phyloP scores from a whole-genome alignment of 805 yeast genomes.

The Saturnispora galanensis region DNA sequence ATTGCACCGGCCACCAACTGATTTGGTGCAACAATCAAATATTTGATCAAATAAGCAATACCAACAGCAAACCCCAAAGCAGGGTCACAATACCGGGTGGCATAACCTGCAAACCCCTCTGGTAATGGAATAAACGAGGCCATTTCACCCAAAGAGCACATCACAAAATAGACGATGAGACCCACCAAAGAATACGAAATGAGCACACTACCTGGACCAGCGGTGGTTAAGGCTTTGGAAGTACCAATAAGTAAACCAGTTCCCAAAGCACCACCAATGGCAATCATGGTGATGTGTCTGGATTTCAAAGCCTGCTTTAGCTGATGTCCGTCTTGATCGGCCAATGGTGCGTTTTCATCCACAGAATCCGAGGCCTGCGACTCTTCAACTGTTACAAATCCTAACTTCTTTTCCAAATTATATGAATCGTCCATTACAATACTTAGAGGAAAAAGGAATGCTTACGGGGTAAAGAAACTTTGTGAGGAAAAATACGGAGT shows the following conservation, averaged over 20 bases:
- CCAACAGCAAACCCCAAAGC: slow-evolving; percentile 52
- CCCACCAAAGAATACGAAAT: slow-evolving; percentile 65
- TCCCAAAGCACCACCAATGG: slow-evolving; percentile 79
- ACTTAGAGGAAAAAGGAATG: too few species aligned
- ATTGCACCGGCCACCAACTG: slow-evolving; percentile 49
- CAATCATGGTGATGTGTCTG: slow-evolving; percentile 48
- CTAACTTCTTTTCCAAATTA: too few species aligned
- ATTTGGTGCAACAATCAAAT: slow-evolving; percentile 44
- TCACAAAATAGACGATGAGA: slow-evolving; percentile 56
- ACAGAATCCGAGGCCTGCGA: not conserved
- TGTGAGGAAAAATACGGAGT: too few species aligned
- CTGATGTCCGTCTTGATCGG: slow-evolving; percentile 33
- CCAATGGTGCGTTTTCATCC: slow-evolving; percentile 23
- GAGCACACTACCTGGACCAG: slow-evolving; percentile 59
- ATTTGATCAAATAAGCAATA: slow-evolving; percentile 41
- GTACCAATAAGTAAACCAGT: slow-evolving; percentile 75
- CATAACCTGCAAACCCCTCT: slow-evolving; percentile 47
- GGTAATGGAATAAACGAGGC: slow-evolving; percentile 46
- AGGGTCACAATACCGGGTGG: slow-evolving; percentile 42
- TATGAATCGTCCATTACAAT: too few species aligned
- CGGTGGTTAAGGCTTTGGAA: slow-evolving; percentile 55
- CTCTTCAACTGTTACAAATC: too few species aligned
- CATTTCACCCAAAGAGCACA: slow-evolving; percentile 47
- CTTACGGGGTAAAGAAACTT: too few species aligned
- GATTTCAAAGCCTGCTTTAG: slow-evolving; percentile 38